Percentiles rank a stretch among this genome's conserved stretches.
These are phyloP conservation scores for Vaccinium darrowii DNA, from an alignment of 148 eudicot species.

Conservation along the genomic window DNA sequence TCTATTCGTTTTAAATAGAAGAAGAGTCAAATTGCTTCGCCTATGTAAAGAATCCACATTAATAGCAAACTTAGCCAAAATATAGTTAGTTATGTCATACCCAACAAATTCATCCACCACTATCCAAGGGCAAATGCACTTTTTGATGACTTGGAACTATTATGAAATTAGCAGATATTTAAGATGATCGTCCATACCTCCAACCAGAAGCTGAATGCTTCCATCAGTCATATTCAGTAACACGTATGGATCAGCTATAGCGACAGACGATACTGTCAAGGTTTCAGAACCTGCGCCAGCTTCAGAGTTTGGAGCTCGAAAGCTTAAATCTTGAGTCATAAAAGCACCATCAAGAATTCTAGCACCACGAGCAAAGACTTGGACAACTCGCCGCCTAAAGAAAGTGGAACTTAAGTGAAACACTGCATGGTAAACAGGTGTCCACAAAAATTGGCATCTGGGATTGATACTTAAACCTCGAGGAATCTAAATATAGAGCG, in stretches of 20 bases:
- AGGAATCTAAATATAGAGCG: neutral
- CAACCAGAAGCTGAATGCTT: slow-evolving; percentile 90
- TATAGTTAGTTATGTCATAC: neutral
- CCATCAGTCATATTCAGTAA: slow-evolving; percentile 85
- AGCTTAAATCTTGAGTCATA: slow-evolving; percentile 84
- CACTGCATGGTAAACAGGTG: neutral
- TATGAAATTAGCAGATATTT: neutral
- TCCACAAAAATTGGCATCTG: neutral
- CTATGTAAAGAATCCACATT: neutral
- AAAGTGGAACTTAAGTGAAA: slow-evolving; percentile 9
- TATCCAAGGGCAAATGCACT: neutral
- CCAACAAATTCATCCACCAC: neutral
- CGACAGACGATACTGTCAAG: slow-evolving; percentile 65
- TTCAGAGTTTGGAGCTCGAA: slow-evolving; percentile 59
- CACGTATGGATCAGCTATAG: slow-evolving; percentile 93
- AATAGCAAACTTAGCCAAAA: neutral
- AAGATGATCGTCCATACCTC: slow-evolving; percentile 55
- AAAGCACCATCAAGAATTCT: slow-evolving; percentile 90
- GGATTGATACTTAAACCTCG: neutral
- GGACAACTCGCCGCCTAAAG: slow-evolving; percentile 87
- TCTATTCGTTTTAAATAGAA: neutral
- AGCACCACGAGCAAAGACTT: slow-evolving; percentile 90
- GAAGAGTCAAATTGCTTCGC: neutral
- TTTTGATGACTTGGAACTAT: neutral
- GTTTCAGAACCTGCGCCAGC: slow-evolving; percentile 60